Conservation (phyloP, 2,329 filamentous ascomycete species). For the Rhynchosporium agropyri region DNA sequence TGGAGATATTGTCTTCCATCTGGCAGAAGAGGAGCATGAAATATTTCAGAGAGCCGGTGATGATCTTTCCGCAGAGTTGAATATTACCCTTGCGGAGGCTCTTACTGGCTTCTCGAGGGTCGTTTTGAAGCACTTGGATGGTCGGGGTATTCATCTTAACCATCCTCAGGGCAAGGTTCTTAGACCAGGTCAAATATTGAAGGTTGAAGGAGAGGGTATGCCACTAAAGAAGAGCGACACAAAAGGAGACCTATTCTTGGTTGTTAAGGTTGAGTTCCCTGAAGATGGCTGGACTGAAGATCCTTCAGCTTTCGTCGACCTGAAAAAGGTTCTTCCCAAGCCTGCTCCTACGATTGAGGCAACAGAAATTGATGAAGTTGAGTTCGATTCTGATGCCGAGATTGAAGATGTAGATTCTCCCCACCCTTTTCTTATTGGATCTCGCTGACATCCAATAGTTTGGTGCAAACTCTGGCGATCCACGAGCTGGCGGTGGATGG, state of each 20-base stretch:
- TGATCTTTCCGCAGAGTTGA: slow-evolving; percentile 80
- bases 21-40: slow-evolving; percentile 81
- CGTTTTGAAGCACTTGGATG: slow-evolving; percentile 90
- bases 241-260: slow-evolving; percentile 84
- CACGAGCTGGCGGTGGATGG: slow-evolving; percentile 66
- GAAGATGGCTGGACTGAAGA: slow-evolving; percentile 80
- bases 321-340: slow-evolving; percentile 75
- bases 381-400: slow-evolving; percentile 80
- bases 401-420: slow-evolving; percentile 69
- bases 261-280: slow-evolving; percentile 86
- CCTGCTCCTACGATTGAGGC: slow-evolving; percentile 59
- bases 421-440: slow-evolving; percentile 17
- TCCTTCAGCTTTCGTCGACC: slow-evolving; percentile 68
- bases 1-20: slow-evolving; percentile 88
- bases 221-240: slow-evolving; percentile 82
- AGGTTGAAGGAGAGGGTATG: slow-evolving; percentile 90
- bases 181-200: slow-evolving; percentile 81
- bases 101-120: slow-evolving; percentile 88
- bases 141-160: slow-evolving; percentile 80
- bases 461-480: slow-evolving; percentile 71
- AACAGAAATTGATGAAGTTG: slow-evolving; percentile 82
- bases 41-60: slow-evolving; percentile 80
- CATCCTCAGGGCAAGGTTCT: slow-evolving; percentile 82
- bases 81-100: slow-evolving; percentile 80
- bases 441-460: slow-evolving; percentile 54